Evolutionary conservation across 164 flowering plant genomes (phyloP).

Genomic region (Akebia trifoliata): DNA sequence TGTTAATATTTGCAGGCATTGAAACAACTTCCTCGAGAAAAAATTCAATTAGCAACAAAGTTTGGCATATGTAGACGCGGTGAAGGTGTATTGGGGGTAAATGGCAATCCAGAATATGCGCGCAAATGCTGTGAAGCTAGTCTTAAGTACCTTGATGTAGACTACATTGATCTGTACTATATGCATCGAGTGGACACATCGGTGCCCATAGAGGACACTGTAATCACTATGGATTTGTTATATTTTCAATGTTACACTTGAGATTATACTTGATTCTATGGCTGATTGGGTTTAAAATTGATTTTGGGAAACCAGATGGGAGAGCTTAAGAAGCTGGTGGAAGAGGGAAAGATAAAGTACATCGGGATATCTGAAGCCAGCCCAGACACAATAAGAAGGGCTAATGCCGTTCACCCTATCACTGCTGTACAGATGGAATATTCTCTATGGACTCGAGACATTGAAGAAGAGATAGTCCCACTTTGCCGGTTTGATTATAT

Average conservation of each 20-base stretch:
- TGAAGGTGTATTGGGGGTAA: slow-evolving; percentile 9
- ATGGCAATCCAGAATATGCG: slow-evolving; percentile 57
- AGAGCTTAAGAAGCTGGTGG: slow-evolving; percentile 25
- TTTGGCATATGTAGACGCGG: slow-evolving; percentile 15
- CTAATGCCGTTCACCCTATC: neutral
- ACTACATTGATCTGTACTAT: slow-evolving; percentile 62
- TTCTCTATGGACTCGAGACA: slow-evolving; percentile 1
- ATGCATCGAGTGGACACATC: slow-evolving; percentile 52
- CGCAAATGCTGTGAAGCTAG: slow-evolving; percentile 59
- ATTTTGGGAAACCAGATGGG: slow-evolving; percentile 32
- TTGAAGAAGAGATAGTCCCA: neutral
- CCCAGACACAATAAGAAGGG: slow-evolving; percentile 8
- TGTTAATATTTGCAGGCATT: slow-evolving; percentile 33
- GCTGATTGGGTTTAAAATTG: neutral
- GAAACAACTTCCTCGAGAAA: slow-evolving; percentile 50
- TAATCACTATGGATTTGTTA: slow-evolving; percentile 22
- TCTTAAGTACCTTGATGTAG: slow-evolving; percentile 51
- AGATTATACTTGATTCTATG: neutral
- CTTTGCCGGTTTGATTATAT: slow-evolving; percentile 16
- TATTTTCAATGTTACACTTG: neutral
- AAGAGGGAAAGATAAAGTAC: slow-evolving; percentile 50
- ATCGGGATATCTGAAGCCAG: slow-evolving; percentile 30
- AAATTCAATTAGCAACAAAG: slow-evolving; percentile 52
- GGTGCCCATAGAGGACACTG: slow-evolving; percentile 21
- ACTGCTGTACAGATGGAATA: slow-evolving; percentile 3